Conservation (phyloP, 139 green algal genomes). For the Chlorella vulgaris region DNA sequence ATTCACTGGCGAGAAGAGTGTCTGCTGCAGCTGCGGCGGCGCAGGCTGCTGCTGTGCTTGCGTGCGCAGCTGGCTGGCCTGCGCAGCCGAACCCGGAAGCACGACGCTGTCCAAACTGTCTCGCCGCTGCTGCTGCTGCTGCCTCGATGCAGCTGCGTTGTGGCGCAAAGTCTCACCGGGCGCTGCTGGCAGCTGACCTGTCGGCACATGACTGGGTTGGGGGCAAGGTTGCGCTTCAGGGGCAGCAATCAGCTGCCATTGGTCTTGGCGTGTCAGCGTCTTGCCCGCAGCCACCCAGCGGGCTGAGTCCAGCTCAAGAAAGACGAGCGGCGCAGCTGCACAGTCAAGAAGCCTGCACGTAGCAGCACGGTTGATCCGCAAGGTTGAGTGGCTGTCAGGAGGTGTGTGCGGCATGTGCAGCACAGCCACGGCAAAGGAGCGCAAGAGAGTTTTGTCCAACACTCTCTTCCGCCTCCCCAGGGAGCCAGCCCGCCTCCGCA, state of each 20-base stretch:
- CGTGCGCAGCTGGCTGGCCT: background rate
- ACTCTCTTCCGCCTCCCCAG: no score
- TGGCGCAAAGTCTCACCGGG: background rate
- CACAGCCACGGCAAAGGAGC: no score
- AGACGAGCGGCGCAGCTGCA: background rate
- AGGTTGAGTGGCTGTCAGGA: no score
- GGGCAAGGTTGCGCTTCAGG: background rate
- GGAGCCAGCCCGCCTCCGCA: no score
- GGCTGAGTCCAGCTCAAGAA: background rate
- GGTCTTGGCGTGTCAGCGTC: background rate
- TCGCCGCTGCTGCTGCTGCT: constrained; percentile 6
- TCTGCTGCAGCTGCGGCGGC: no score
- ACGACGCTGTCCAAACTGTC: constrained; percentile 7
- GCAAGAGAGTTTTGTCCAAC: no score
- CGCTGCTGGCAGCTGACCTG: background rate
- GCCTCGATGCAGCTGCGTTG: background rate
- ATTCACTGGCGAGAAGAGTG: no score
- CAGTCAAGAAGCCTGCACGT: no score
- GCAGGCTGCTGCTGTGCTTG: no score
- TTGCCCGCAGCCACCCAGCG: background rate
- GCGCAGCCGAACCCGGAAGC: background rate
- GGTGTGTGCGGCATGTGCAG: no score
- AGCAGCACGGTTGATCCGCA: no score
- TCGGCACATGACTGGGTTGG: background rate
- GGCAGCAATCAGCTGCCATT: background rate